These are phyloP conservation scores for Antitrichia curtipendula DNA, from an alignment of 225 moss, liverwort and hornwort species.

Conservation along the genomic window DNA sequence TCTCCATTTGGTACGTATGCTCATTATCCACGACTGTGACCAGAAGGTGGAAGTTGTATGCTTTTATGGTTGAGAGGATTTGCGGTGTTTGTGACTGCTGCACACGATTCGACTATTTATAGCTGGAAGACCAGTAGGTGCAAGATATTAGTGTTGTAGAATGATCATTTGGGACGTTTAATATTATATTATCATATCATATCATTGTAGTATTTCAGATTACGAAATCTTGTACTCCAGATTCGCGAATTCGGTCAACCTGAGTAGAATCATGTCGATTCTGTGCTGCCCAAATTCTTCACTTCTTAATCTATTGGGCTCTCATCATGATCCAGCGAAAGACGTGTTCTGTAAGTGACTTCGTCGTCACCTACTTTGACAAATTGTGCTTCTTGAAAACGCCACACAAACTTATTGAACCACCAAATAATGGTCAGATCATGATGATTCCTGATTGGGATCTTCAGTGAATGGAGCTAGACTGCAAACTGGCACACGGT, in stretches of 20 bases:
- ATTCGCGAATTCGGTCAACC: background rate
- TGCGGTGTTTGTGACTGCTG: background rate
- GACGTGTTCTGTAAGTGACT: background rate
- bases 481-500: background rate
- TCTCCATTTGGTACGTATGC: background rate
- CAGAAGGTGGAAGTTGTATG: background rate
- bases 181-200: too few species aligned
- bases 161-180: background rate
- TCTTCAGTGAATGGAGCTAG: background rate
- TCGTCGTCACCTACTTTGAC: background rate
- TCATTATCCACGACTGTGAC: background rate
- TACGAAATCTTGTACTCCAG: background rate
- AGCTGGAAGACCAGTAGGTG: background rate
- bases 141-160: background rate
- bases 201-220: background rate
- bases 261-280: background rate
- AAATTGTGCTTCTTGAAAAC: background rate
- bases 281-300: background rate
- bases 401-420: background rate
- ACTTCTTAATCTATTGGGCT: background rate
- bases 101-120: background rate
- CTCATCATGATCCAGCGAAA: background rate
- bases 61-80: background rate
- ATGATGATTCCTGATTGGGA: background rate
- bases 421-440: background rate